Conservation (phyloP, 768 basidiomycete species). For the Podaxis carcinomalis region DNA sequence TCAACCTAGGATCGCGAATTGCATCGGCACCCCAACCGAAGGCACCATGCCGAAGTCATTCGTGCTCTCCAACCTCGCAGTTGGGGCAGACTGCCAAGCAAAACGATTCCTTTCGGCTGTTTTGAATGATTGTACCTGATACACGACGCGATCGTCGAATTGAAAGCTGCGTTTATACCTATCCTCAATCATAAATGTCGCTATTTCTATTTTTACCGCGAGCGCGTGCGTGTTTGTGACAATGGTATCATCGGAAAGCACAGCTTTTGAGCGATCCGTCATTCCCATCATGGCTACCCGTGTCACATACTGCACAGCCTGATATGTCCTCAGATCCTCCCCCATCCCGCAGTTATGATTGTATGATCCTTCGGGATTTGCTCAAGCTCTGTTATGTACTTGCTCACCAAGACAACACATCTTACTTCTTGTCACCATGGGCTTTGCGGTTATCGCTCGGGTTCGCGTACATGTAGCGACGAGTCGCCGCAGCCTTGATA, state of each 20-base stretch:
- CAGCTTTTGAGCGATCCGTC: conserved; percentile 5
- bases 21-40: not conserved
- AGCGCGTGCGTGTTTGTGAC: not conserved
- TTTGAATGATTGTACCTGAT: not conserved
- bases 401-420: not conserved
- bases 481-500: not conserved
- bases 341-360: not conserved
- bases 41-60: not conserved
- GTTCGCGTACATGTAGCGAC: not conserved
- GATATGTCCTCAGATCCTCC: not conserved
- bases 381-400: not conserved
- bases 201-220: not conserved
- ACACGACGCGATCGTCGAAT: not conserved
- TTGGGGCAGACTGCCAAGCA: not conserved
- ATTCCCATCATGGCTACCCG: not conserved
- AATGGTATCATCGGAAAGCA: not conserved
- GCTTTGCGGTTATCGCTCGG: not conserved
- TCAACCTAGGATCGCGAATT: not conserved
- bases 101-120: not conserved
- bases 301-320: conserved; percentile 2
- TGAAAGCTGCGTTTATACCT: not conserved
- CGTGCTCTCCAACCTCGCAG: not conserved
- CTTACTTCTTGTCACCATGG: not conserved
- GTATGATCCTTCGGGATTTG: not conserved
- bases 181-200: not conserved